Percentiles rank a stretch among this genome's conserved stretches.
phyloP scores from a whole-genome alignment of 2,329 filamentous ascomycete species.

The Cladosporium sp. region DNA sequence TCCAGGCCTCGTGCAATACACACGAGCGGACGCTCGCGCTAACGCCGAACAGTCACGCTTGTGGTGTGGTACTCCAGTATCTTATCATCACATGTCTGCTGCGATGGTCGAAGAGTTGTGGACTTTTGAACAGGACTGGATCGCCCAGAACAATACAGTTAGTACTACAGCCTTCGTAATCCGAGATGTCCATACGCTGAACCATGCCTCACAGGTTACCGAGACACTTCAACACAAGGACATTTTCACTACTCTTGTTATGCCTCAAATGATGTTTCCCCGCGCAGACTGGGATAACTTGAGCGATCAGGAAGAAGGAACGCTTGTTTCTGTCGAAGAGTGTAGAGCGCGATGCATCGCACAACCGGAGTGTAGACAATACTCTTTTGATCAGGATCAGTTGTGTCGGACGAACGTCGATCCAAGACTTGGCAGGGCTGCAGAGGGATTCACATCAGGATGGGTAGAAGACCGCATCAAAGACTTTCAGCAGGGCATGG shows the following conservation, averaged over 20 bases:
- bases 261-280: not conserved
- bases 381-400: slow-evolving; percentile 21
- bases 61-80: slow-evolving; percentile 26
- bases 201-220: slow-evolving; percentile 1
- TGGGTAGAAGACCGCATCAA: slow-evolving; percentile 27
- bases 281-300: slow-evolving; percentile 29
- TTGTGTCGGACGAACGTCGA: slow-evolving; percentile 15
- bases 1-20: not conserved
- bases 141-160: not conserved
- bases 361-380: slow-evolving; percentile 26
- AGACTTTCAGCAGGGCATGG: not conserved
- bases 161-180: not conserved
- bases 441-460: slow-evolving; percentile 25
- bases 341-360: slow-evolving; percentile 25
- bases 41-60: slow-evolving; percentile 27
- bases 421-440: slow-evolving; percentile 24
- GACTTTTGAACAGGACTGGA: slow-evolving; percentile 25
- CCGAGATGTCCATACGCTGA: slow-evolving; percentile 1
- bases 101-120: slow-evolving; percentile 21
- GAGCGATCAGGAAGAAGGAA: slow-evolving; percentile 23
- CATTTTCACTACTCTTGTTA: not conserved
- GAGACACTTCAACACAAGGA: not conserved
- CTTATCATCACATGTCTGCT: slow-evolving; percentile 26
- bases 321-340: slow-evolving; percentile 20
- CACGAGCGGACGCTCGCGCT: not conserved